phyloP scores from a whole-genome alignment of 169 alveolate genomes.

The Blepharisma undulans region DNA sequence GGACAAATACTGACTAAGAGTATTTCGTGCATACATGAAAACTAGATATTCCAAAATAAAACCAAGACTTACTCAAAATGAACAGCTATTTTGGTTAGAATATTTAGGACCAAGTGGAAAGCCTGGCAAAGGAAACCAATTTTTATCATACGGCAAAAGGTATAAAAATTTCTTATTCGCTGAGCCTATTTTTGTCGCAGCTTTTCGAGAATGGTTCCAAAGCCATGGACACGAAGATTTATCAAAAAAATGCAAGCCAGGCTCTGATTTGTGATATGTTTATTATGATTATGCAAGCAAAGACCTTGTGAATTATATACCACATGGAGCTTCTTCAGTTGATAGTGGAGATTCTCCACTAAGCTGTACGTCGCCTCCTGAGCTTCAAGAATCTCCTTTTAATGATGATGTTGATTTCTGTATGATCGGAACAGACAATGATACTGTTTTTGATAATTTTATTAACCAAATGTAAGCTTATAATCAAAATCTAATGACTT shows the following conservation, averaged over 20 bases:
- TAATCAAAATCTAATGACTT: background rate
- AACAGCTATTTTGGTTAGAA: constrained; percentile 21
- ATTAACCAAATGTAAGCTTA: background rate
- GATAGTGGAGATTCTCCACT: constrained; percentile 15
- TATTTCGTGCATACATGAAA: constrained; percentile 38
- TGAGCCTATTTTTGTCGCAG: background rate
- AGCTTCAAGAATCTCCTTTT: background rate
- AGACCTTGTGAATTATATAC: constrained; percentile 31
- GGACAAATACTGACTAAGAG: constrained; percentile 41
- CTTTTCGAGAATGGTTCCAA: constrained; percentile 13
- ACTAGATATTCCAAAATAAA: background rate
- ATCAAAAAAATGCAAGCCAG: constrained; percentile 31
- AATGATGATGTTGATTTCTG: constrained; percentile 13
- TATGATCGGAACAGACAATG: constrained; percentile 28
- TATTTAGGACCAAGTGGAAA: constrained; percentile 20
- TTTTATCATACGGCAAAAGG: constrained; percentile 29
- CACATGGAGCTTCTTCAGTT: background rate
- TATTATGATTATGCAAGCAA: constrained; percentile 25
- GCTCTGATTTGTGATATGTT: constrained; percentile 40
- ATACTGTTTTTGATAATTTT: constrained; percentile 6
- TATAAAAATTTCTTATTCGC: constrained; percentile 30
- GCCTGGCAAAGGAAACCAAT: constrained; percentile 31
- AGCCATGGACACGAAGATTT: constrained; percentile 20
- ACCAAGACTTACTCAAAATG: background rate
- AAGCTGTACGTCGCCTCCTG: constrained; percentile 28